Evolutionary conservation across 768 basidiomycete species (phyloP).

Genomic region (Lactarius evosmus): DNA sequence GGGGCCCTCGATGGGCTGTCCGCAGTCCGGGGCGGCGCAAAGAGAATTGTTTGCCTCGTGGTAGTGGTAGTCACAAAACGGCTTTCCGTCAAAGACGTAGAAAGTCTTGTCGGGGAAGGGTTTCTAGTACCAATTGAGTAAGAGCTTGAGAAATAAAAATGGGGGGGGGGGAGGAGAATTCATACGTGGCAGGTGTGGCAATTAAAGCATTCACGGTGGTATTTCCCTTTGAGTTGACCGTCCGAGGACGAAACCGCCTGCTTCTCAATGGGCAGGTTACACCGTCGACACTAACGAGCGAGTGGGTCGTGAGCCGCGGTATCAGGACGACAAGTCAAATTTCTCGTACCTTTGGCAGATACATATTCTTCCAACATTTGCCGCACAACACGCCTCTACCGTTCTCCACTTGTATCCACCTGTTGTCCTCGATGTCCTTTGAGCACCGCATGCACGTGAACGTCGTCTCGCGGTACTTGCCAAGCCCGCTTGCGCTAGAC

Average conservation of each 20-base stretch:
- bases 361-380: slow-evolving; percentile 93
- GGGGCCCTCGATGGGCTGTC: slow-evolving; percentile 89
- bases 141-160: slow-evolving; percentile 10
- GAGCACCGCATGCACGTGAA: slow-evolving; percentile 63
- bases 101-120: slow-evolving; percentile 91
- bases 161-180: slow-evolving; percentile 10
- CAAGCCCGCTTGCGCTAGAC: slow-evolving; percentile 15
- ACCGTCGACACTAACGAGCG: slow-evolving; percentile 71
- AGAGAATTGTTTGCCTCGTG: slow-evolving; percentile 89
- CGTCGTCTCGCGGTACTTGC: slow-evolving; percentile 15
- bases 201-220: slow-evolving; percentile 88
- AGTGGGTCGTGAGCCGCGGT: slow-evolving; percentile 19
- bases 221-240: slow-evolving; percentile 94
- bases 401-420: slow-evolving; percentile 79
- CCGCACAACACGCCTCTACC: slow-evolving; percentile 75
- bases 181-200: slow-evolving; percentile 78
- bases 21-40: slow-evolving; percentile 74
- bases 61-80: slow-evolving; percentile 89
- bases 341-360: slow-evolving; percentile 69
- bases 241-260: slow-evolving; percentile 89
- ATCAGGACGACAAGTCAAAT: slow-evolving; percentile 4
- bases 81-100: slow-evolving; percentile 88
- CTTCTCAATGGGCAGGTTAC: slow-evolving; percentile 82
- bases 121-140: slow-evolving; percentile 44
- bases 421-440: slow-evolving; percentile 67